Base-by-base conservation (phyloP, 495 filamentous ascomycete genomes). In the Neurospora discreta region DNA sequence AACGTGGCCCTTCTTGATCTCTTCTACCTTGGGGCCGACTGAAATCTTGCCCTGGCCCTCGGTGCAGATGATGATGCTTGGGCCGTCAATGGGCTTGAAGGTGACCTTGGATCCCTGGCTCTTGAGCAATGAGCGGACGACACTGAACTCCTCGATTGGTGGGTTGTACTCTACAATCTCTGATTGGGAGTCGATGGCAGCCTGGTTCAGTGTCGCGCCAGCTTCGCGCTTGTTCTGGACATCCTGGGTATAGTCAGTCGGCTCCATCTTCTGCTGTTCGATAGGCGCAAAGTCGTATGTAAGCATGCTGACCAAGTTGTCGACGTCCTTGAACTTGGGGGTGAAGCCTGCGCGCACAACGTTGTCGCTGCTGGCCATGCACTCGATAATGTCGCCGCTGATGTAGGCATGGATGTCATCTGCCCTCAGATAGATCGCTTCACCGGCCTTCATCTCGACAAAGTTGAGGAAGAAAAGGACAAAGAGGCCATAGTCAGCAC, bases 341-440 rank as follows among this genome's bases (percentile, higher is more conserved):
- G 95, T 99, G 79, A 99, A 94, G 23, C 95, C 95, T 2, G 95
- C 95, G 40, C 95, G 94, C 26, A 99, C 94, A 8, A 99, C 95
- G 74, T 99, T 99, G 83, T 99, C 95, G 41, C 92, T 96, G 26
- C 93, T 91, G 2, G 95, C 95, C 95, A 99, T 99, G 85, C 95
- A 98, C 82, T 99, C 95, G 75, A 99, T 93, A 76, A 99, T 97
- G 72, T 99, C 95, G 60, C 95, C 95, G 33, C 90, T 93, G 40
- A 99, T 85, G 80, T 99, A 99, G 23, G 95, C 95, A 78, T 99
- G 95, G 73, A 98, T 97, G 75, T 98, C 95, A 76, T 99, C 93
- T 18, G 95, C 95, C 76, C 92, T 92, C 30, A 99, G 84, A 83
- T 98, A 99, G 86, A 99, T 93, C 18, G 94, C 95, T 80, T 99